Evolutionary conservation across 139 green algal genomes (phyloP).

Genomic region (Zygnema circumcarinatum): DNA sequence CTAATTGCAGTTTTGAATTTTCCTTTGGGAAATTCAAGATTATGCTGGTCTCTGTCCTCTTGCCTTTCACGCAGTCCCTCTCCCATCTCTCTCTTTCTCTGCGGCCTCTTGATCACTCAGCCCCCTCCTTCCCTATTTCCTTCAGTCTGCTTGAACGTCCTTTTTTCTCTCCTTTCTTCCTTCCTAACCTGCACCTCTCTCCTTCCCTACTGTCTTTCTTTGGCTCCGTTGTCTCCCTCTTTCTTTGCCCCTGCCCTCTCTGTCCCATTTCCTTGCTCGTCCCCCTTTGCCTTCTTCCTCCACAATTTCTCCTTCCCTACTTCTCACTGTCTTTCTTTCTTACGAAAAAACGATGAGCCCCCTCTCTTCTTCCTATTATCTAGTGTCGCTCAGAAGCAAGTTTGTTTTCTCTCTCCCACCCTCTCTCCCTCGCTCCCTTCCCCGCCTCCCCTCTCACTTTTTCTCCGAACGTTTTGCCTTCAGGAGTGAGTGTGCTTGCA

Average conservation of each 20-base stretch:
- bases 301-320: neutral
- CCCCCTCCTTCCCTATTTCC: neutral
- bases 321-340: neutral
- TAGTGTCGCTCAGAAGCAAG: neutral
- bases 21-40: neutral
- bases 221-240: no score
- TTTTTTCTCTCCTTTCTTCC: no score
- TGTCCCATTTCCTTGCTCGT: no score
- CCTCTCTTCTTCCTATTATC: neutral
- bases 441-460: neutral
- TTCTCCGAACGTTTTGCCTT: neutral
- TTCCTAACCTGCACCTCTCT: no score
- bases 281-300: no score
- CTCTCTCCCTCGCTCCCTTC: neutral
- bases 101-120: neutral
- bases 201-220: no score
- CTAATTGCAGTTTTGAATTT: neutral
- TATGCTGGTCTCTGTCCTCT: no score
- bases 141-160: neutral
- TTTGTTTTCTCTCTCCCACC: neutral
- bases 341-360: neutral
- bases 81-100: no score
- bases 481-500: constrained; percentile 43
- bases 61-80: no score
- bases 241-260: no score